phyloP scores from a whole-genome alignment of 2,329 filamentous ascomycete species.

The Colletotrichum camelliae region DNA sequence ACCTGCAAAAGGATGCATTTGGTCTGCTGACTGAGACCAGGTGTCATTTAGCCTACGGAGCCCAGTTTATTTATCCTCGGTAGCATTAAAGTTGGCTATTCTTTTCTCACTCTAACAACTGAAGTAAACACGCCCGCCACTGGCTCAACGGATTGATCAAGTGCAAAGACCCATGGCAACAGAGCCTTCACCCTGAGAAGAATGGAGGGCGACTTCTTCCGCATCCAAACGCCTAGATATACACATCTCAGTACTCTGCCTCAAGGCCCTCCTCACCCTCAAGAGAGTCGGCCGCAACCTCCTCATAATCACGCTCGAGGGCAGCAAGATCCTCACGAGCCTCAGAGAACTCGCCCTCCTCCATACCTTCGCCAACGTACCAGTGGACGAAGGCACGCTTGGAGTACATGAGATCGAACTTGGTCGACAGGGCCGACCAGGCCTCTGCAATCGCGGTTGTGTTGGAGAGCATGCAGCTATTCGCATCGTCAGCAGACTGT shows the following conservation, averaged over 20 bases:
- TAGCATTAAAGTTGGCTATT: constrained; percentile 23
- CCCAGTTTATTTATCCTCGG: constrained; percentile 8
- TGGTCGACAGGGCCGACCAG: constrained; percentile 94
- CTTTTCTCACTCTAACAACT: constrained; percentile 21
- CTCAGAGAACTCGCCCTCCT: constrained; percentile 99
- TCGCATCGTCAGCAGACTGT: not conserved
- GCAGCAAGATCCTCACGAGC: constrained; percentile 98
- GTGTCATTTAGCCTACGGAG: not conserved
- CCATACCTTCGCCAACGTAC: constrained; percentile 99
- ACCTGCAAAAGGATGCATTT: not conserved
- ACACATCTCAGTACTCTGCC: constrained; percentile 80
- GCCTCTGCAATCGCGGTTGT: constrained; percentile 98
- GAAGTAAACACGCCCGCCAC: constrained; percentile 21
- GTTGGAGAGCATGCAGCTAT: constrained; percentile 96
- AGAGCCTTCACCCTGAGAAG: not conserved
- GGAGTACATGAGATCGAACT: constrained; percentile 99
- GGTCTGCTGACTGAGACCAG: not conserved
- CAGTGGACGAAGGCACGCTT: constrained; percentile 99
- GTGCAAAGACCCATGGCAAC: not conserved
- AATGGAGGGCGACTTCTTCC: constrained; percentile 6
- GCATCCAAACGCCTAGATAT: constrained; percentile 20
- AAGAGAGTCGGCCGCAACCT: constrained; percentile 93
- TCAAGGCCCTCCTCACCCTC: constrained; percentile 85
- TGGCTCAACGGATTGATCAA: not conserved
- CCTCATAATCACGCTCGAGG: constrained; percentile 97